Percentiles rank a stretch among this genome's conserved stretches.
Evolutionary conservation across 2,329 filamentous ascomycete genomes (phyloP).

Genomic region (Apiospora pterosperma): DNA sequence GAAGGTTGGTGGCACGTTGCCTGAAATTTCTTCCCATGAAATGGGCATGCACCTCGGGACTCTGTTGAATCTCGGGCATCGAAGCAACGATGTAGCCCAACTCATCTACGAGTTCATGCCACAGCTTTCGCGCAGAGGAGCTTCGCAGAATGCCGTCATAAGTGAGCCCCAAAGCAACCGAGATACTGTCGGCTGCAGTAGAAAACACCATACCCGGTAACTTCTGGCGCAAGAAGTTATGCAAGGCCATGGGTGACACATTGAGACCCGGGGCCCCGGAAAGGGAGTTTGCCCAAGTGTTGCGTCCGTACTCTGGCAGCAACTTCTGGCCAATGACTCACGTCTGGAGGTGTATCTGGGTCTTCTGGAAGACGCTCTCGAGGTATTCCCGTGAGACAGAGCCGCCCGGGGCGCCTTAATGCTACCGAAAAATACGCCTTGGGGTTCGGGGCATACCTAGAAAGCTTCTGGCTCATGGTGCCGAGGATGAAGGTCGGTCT

Average conservation of each 20-base stretch:
- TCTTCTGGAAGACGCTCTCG: background rate
- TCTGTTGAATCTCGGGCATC: constrained; percentile 69
- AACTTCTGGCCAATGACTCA: constrained; percentile 2
- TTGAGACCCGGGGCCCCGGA: constrained; percentile 59
- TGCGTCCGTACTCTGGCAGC: constrained; percentile 17
- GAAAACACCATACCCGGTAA: constrained; percentile 76
- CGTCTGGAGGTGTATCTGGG: background rate
- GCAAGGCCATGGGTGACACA: constrained; percentile 54
- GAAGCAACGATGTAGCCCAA: constrained; percentile 66
- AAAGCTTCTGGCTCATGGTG: constrained; percentile 43
- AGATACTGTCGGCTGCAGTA: constrained; percentile 76
- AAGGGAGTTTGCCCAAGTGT: constrained; percentile 63
- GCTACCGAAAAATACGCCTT: constrained; percentile 30
- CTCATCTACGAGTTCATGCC: constrained; percentile 71
- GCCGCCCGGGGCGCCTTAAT: constrained; percentile 34
- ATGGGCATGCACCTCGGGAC: constrained; percentile 52
- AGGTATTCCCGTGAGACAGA: constrained; percentile 31
- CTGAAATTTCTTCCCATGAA: constrained; percentile 60
- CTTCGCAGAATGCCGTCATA: constrained; percentile 72
- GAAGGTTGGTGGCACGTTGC: constrained; percentile 52
- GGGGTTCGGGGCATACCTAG: constrained; percentile 8
- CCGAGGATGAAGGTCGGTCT: constrained; percentile 78
- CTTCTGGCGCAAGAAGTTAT: constrained; percentile 67
- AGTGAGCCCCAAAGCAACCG: constrained; percentile 71
- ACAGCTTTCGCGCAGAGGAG: constrained; percentile 59